Evolutionary conservation across 2,329 filamentous ascomycete species (phyloP).

Genomic region (Bipolaris sorokiniana): DNA sequence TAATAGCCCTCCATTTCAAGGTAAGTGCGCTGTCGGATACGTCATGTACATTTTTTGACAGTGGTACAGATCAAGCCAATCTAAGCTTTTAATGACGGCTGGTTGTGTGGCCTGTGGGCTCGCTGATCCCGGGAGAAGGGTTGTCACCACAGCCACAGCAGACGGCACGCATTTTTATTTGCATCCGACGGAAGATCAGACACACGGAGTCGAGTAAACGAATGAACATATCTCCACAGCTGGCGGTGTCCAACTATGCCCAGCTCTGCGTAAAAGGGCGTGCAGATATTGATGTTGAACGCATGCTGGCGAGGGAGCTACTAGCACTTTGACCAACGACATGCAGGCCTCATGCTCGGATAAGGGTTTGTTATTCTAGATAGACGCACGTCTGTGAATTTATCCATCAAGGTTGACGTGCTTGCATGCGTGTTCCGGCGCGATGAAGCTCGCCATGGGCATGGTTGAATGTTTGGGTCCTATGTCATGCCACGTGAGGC

Average conservation of each 20-base stretch:
- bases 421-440: background rate
- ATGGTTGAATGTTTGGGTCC: constrained; percentile 2
- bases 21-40: constrained; percentile 44
- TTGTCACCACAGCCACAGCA: background rate
- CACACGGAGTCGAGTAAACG: constrained; percentile 3
- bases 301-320: background rate
- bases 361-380: background rate
- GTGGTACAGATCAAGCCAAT: constrained; percentile 71
- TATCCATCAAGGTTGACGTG: background rate
- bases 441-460: background rate
- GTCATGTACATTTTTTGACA: constrained; percentile 9
- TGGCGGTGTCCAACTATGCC: background rate
- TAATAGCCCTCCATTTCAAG: constrained; percentile 98
- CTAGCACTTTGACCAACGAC: background rate
- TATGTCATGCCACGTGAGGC: constrained; percentile 29
- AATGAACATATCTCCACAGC: background rate
- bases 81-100: constrained; percentile 43
- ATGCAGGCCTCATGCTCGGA: background rate
- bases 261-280: background rate
- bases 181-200: constrained; percentile 1
- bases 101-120: background rate
- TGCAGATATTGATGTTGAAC: background rate
- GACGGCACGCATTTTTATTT: constrained; percentile 1
- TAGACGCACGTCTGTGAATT: background rate
- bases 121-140: background rate